Base-by-base conservation (phyloP, 768 basidiomycete genomes). In the Obba rivulosa region DNA sequence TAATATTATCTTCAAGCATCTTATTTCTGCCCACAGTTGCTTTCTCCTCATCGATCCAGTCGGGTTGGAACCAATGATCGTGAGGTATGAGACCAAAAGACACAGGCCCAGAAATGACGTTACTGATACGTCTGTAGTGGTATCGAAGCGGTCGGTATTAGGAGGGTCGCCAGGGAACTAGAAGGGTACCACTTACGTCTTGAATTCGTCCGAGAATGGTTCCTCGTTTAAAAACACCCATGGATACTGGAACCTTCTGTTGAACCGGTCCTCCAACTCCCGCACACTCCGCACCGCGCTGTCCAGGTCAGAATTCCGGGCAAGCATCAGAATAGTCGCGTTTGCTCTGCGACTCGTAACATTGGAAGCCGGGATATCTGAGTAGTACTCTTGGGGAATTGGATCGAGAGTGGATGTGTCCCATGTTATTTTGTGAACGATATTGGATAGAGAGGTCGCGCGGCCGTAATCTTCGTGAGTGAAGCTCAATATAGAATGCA, bases 191-290 rank as follows among this genome's bases (percentile, higher is more conserved):
- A 60, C 75, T 53, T 58, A 81, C 78, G 69, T 69, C 60, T 83
- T 88, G 68, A 94, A 93, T 13, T 79, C 76, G 0, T 85, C 79
- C 8, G 77, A 72, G 64, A 95, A 94, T 0, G 81, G 79, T 53
- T 80, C 77, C 40, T 96, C 92, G 61, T 95, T 95, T 51, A 97
- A 70, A 65, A 96, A 87, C 24, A 91, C 83, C 64, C 88, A 95
- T 4, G 91, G 89, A 60, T 96, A 95, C n/a, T 77, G 74, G 56
- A 79, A 86, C 49, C 75, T 77, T 28, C 73, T 69, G 67, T 96
- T 96, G 71, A 96, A 96, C 31, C 87, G 73, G 58, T 90, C 85
- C 67, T 98, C 95, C 67, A 92, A 67, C 63, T 86, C 78, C 52
- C 78, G 77, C 54, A 92, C 80, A 50, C 83, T 85, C 35, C 67